Conservation (phyloP, 768 basidiomycete genomes). For the Guyanaporus albipodus region DNA sequence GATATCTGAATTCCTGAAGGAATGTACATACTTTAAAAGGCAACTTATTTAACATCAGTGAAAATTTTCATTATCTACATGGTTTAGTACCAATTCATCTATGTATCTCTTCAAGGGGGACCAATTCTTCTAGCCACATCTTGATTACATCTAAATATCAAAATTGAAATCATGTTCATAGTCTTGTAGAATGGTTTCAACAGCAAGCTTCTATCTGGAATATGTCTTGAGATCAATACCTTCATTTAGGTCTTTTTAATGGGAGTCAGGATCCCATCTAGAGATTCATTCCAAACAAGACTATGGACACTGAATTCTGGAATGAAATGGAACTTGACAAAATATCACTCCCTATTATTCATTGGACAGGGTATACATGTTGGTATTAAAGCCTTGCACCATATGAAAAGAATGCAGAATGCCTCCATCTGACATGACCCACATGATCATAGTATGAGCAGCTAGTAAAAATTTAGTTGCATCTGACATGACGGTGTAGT, state of each 20-base stretch:
- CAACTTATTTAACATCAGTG: conserved; percentile 83
- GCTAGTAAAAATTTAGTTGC: conserved; percentile 38
- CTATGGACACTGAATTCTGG: conserved; percentile 82
- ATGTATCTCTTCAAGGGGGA: conserved; percentile 75
- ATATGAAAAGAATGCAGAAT: conserved; percentile 83
- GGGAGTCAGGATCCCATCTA: conserved; percentile 89
- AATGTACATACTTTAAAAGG: conserved; percentile 70
- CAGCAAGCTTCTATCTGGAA: conserved; percentile 77
- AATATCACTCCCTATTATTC: conserved; percentile 59
- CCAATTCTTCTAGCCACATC: conserved; percentile 77
- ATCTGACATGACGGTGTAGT: too few relatives aligned
- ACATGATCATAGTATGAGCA: conserved; percentile 76
- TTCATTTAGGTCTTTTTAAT: conserved; percentile 81
- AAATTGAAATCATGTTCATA: conserved; percentile 82
- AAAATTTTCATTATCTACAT: conserved; percentile 73
- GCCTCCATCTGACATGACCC: conserved; percentile 81
- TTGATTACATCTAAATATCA: conserved; percentile 86
- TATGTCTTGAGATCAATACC: conserved; percentile 69
- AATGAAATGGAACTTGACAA: conserved; percentile 87
- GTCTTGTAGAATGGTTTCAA: conserved; percentile 59
- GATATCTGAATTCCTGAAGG: background rate
- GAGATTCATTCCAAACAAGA: conserved; percentile 83
- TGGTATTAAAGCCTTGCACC: conserved; percentile 90
- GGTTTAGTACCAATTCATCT: conserved; percentile 67
- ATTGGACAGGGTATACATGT: conserved; percentile 78